These are phyloP conservation scores for Wallacemonas sp. DNA, from an alignment of 208 protist genomes.

Conservation along the genomic window DNA sequence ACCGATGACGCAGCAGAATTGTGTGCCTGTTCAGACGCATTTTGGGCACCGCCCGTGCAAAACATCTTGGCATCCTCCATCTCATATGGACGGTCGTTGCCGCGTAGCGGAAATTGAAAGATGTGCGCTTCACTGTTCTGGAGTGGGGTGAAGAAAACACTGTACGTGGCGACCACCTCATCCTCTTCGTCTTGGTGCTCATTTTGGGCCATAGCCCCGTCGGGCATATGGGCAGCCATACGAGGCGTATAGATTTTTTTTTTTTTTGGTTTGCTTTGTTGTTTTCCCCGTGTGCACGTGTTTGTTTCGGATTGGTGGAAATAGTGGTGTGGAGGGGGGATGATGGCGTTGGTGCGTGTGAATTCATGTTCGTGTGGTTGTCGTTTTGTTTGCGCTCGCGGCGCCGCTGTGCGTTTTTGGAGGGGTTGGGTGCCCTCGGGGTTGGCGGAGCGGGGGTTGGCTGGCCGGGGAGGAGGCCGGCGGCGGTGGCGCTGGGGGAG, in stretches of 20 bases:
- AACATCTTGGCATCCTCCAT: slow-evolving; percentile 62
- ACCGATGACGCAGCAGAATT: slow-evolving; percentile 12
- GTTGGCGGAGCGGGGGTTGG: no score
- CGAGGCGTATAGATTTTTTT: no score
- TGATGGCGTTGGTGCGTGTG: no score
- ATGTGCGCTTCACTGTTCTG: slow-evolving; percentile 71
- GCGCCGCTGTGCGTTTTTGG: no score
- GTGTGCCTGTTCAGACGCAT: neutral
- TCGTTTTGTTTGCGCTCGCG: no score
- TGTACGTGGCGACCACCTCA: slow-evolving; percentile 79
- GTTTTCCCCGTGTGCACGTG: neutral
- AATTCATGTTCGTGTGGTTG: no score
- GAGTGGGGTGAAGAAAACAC: slow-evolving; percentile 67
- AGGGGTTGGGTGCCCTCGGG: no score
- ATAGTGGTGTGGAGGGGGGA: neutral
- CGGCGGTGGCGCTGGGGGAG: no score
- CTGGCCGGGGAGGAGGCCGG: no score
- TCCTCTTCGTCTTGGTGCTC: slow-evolving; percentile 46
- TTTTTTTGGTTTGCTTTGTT: neutral
- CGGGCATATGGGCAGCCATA: neutral
- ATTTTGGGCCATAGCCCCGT: neutral
- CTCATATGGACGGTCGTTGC: slow-evolving; percentile 73
- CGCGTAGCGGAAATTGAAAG: slow-evolving; percentile 86
- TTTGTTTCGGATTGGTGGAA: neutral
- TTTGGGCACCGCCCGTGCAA: slow-evolving; percentile 35